Base-by-base conservation (phyloP, 2,329 filamentous ascomycete species). In the Colletotrichum paranaense region DNA sequence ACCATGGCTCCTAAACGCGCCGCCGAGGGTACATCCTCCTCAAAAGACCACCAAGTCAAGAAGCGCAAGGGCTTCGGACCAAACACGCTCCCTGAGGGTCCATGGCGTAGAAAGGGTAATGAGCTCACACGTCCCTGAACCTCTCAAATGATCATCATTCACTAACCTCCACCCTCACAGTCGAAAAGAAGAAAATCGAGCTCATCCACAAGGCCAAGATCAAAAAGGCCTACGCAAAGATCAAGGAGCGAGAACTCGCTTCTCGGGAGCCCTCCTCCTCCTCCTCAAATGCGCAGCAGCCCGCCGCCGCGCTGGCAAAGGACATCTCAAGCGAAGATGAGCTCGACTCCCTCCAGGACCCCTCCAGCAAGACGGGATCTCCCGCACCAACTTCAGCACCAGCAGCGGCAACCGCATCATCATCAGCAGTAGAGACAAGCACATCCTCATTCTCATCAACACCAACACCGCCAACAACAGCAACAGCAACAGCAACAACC, bases 181-280 rank as follows among this genome's bases (percentile, higher is more conserved):
- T 94, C 71, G 91, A 94, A 82, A 96, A 96, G 83, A 97, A 98
- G 80, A 98, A 98, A 84, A 89, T 93, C 76, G 91, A 94, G 76
- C 86, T 98, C 68, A 98, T 98, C 78, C 91, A 95, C 82, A 97
- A 97, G 82, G 95, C 95, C 74, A 98, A 98, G 83, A 88, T 98
- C 75, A 97, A 96, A 84, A 97, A 98, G 83, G 90, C 93, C 55
- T 98, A 98, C 81, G 93, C 93, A 75, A 98, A 98, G 83, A 86
- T 98, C 76, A 96, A 95, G 83, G 91, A 91, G 53, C 84, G 86
- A 59, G 87, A 90, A 80, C 81, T 85, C 52, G 72, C 68, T 19
- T 53, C 72, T 1, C 69, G 65, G 32, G 52, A 68, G 62, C 65
- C 52, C 68, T 76, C 49, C 63, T 76, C 26, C 26, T 46, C 38